Evolutionary conservation across 345 rosid species (phyloP), one percentile per base, ranked within the genome.

Genomic region (Syzygium aqueum): DNA sequence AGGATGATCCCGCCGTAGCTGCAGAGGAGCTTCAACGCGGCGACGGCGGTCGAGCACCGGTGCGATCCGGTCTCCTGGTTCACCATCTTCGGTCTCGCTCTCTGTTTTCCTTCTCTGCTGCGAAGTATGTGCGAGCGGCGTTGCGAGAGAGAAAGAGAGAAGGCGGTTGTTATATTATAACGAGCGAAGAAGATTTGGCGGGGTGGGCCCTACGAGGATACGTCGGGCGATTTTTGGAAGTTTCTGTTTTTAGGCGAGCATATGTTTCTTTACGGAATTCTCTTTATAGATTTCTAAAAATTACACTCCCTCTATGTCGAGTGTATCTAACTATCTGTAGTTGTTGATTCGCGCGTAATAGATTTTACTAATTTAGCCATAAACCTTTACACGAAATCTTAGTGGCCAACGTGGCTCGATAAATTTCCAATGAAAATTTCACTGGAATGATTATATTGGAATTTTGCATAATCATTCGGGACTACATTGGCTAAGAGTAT

Each of bases 1-100:
- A 92, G 82, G 87, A 97, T 96, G 91, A 88, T 93, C 25, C 99
- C 98, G 63, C 97, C 98, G 90, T 97, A 94, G 86, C 98, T 97
- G 90, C 98, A 96, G 51, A 95, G 94, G 91, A 97, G 93, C 86
- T 96, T 97, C 89, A 96, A 88, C 86, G 93, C 90, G 87, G 92
- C 13, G 85, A 86, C 90, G 87, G 92, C 21, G 86, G 86, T 88
- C 22, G 65, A 89, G 80, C 56, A 37, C 87, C 85, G 86, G 27
- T 87, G 88, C 59, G 85, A 11, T 40, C 27, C 27, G 49, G 80
- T 33, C 15, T 37, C 49, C 80, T 5, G 80, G 37, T 9, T 73
- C 80, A 37, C 82, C 82, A 73, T 73, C 49, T 37, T 54, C 56
- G 53, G 19, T 52, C 53, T 52, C 57, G 57, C 57, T 53, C 23